Conservation (phyloP, 176 grass and related monocot genomes). For the Phoenix roebelenii region DNA sequence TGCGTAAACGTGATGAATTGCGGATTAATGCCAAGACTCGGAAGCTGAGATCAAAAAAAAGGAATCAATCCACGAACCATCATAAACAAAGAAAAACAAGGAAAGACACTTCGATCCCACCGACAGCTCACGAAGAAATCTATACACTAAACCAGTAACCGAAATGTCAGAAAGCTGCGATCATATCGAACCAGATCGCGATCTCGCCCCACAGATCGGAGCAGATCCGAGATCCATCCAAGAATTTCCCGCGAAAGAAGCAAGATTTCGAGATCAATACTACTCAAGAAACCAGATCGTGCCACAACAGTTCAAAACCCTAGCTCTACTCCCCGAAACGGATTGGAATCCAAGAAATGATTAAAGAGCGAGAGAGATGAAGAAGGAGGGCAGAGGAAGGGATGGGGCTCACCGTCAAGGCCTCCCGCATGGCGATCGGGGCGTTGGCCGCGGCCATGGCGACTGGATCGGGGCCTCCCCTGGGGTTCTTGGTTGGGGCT, state of each 20-base stretch:
- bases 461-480: slow-evolving; percentile 12
- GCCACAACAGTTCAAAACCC: neutral
- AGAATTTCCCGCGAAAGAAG: no score
- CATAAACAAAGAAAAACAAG: no score
- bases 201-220: no score
- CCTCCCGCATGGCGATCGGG: slow-evolving; percentile 92
- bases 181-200: no score
- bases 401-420: slow-evolving; percentile 52
- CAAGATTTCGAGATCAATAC: no score
- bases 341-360: slow-evolving; percentile 3
- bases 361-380: neutral
- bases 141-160: no score
- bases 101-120: no score
- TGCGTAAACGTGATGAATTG: slow-evolving; percentile 99
- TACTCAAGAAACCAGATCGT: no score
- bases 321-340: neutral
- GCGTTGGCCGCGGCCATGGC: slow-evolving; percentile 93
- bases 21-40: slow-evolving; percentile 82
- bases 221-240: no score
- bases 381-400: neutral
- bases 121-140: neutral
- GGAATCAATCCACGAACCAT: neutral
- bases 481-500: slow-evolving; percentile 16
- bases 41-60: slow-evolving; percentile 39
- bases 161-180: no score